phyloP scores from a whole-genome alignment of 495 filamentous ascomycete species.

The Apiosordaria backusii region DNA sequence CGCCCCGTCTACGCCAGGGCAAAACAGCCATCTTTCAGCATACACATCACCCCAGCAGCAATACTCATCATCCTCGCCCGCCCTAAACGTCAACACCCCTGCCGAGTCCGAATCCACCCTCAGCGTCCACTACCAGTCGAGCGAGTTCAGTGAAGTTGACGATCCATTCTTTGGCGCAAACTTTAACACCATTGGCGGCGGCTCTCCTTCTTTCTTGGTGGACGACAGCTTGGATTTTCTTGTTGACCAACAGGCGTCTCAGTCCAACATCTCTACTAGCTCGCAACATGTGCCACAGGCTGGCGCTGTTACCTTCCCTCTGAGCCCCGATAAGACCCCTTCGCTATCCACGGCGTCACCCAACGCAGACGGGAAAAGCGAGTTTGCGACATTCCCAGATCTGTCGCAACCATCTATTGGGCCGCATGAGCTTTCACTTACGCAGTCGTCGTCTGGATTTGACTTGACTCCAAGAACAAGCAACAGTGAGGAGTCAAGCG shows the following conservation, averaged over 20 bases:
- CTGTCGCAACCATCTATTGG: constrained; percentile 16
- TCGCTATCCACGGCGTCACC: constrained; percentile 31
- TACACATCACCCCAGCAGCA: constrained; percentile 37
- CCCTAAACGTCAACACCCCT: constrained; percentile 38
- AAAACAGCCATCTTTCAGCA: constrained; percentile 36
- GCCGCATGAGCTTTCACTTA: constrained; percentile 23
- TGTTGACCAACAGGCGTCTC: constrained; percentile 9
- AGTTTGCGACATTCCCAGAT: constrained; percentile 18
- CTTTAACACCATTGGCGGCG: constrained; percentile 32
- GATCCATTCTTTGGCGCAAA: constrained; percentile 43
- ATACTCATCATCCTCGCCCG: constrained; percentile 41
- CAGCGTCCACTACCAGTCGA: constrained; percentile 41
- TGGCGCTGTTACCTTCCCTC: constrained; percentile 21
- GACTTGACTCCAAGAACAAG: constrained; percentile 50
- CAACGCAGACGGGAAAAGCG: constrained; percentile 19
- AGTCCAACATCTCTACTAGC: constrained; percentile 9
- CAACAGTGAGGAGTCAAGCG: constrained; percentile 46
- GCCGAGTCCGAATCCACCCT: constrained; percentile 40
- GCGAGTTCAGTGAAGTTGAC: constrained; percentile 40
- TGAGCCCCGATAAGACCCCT: constrained; percentile 37
- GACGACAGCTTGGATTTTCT: constrained; percentile 15
- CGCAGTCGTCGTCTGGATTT: constrained; percentile 27
- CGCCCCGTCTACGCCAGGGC: constrained; percentile 20
- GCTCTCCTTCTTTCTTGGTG: constrained; percentile 38
- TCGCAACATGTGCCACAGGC: constrained; percentile 16